Evolutionary conservation across 768 basidiomycete genomes (phyloP).

Genomic region (Pleurotus tuber-regium): DNA sequence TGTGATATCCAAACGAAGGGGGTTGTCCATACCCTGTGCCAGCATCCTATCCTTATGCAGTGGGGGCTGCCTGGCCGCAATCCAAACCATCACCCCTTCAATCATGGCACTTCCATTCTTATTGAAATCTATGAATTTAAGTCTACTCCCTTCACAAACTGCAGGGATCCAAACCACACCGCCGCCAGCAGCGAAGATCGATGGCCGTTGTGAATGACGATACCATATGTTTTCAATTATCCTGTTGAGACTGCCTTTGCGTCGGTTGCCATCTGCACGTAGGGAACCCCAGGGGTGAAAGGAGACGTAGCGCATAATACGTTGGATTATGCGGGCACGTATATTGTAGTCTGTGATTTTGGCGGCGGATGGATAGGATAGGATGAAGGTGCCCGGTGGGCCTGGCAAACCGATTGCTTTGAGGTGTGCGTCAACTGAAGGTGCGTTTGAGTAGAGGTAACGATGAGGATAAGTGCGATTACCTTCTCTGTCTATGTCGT

Average conservation of each 20-base stretch:
- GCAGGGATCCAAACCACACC: slow-evolving; percentile 67
- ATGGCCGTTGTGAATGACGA: slow-evolving; percentile 22
- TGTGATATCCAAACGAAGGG: slow-evolving; percentile 44
- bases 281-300: slow-evolving; percentile 75
- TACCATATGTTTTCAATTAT: slow-evolving; percentile 52
- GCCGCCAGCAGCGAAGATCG: slow-evolving; percentile 52
- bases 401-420: slow-evolving; percentile 37
- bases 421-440: slow-evolving; percentile 42
- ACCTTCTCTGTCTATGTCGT: slow-evolving; percentile 48
- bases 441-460: slow-evolving; percentile 11
- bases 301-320: slow-evolving; percentile 68
- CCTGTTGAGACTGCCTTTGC: slow-evolving; percentile 38
- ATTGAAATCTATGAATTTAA: slow-evolving; percentile 19
- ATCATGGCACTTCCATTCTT: slow-evolving; percentile 4
- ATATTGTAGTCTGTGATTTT: slow-evolving; percentile 33
- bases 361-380: slow-evolving; percentile 35
- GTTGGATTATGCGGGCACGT: slow-evolving; percentile 42
- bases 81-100: slow-evolving; percentile 48
- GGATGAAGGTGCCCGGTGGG: slow-evolving; percentile 47
- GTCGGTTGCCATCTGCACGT: slow-evolving; percentile 58
- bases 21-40: slow-evolving; percentile 20
- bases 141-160: slow-evolving; percentile 23
- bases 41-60: slow-evolving; percentile 28
- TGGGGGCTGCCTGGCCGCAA: slow-evolving; percentile 59
- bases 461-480: not conserved